Base-by-base conservation (phyloP, 2,329 filamentous ascomycete species). In the Beauveria sp. region DNA sequence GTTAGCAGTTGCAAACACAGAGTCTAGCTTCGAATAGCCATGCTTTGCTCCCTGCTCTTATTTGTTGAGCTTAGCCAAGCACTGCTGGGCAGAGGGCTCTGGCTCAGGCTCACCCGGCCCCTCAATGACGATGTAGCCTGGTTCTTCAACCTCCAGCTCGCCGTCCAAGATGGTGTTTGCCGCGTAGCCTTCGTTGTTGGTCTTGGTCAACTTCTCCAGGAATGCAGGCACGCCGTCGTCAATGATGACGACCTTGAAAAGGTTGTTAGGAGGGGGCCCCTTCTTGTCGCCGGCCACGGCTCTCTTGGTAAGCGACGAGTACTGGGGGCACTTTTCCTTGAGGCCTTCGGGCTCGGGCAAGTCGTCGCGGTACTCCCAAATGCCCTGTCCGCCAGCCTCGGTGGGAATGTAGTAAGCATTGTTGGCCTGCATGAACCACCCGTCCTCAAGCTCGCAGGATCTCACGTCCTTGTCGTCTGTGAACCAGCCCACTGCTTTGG, bases 381-480 rank as follows among this genome's bases (percentile, higher is more conserved):
- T 7, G 46, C 22, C 46, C 5, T 3, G 22, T 6, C 46, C 22
- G 20, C 24, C 46, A 12, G 22, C 46, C 2, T 18, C 14, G 5
- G 3, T 1, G 46, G 46, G 46, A 14, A 22, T 22, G 7, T 8
- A 24, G 46, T 24, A 49, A 3, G 20, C 22, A 12, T 26, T 22
- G 46, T 49, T 22, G 46, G 10, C 5, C 12, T 22, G 20, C 46
- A 49, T 26, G 14, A 7, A 26, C 46, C 46, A 49, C 1, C 14
- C 46, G 6, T 49, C 18, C 46, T 28, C 46, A 3, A 49, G 46
- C 46, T 26, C 24, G 16, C 46, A 49, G 2, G 34, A 28, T n/a
- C 6, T 1, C 8, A 7, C 10, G 12, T 7, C 12, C 1, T 26
- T 6, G 7, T 26, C 34, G 12, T 6, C 5, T 1, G 1, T 5